These are phyloP conservation scores for Clausena lansium DNA, from an alignment of 345 rosid species.

Conservation along the genomic window DNA sequence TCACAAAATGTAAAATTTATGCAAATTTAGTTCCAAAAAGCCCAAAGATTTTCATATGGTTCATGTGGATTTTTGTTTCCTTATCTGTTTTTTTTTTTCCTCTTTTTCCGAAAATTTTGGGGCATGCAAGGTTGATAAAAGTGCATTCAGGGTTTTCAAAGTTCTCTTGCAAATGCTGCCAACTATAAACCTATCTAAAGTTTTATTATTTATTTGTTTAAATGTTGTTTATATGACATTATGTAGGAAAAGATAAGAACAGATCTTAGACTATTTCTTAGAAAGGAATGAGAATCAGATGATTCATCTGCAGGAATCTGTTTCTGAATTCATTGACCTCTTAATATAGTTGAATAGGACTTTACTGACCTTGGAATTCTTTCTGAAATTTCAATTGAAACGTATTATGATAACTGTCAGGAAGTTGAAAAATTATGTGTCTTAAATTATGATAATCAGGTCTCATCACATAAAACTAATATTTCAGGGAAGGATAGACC, in stretches of 20 bases:
- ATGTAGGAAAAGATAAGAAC: background rate
- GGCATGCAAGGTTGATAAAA: background rate
- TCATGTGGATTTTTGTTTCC: background rate
- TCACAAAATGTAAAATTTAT: background rate
- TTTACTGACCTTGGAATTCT: background rate
- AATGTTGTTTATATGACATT: background rate
- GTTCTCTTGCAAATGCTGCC: background rate
- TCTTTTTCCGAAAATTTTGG: background rate
- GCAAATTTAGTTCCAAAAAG: background rate
- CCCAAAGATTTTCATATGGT: background rate
- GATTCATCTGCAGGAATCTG: background rate
- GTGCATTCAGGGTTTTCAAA: background rate
- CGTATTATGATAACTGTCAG: background rate
- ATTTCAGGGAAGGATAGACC: constrained; percentile 63
- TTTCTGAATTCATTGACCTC: background rate
- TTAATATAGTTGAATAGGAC: background rate
- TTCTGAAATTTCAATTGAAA: background rate
- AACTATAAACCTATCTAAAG: background rate
- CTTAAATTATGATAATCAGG: constrained; percentile 1
- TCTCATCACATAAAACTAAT: constrained; percentile 11
- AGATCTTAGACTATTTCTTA: background rate
- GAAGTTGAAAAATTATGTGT: background rate
- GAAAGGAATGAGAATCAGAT: background rate
- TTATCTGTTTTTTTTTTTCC: background rate
- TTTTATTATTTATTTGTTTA: background rate